Percentiles rank a stretch among this genome's conserved stretches.
Evolutionary conservation across 1,139 yeast genomes (phyloP).

Genomic region (Candida sanyaensis): DNA sequence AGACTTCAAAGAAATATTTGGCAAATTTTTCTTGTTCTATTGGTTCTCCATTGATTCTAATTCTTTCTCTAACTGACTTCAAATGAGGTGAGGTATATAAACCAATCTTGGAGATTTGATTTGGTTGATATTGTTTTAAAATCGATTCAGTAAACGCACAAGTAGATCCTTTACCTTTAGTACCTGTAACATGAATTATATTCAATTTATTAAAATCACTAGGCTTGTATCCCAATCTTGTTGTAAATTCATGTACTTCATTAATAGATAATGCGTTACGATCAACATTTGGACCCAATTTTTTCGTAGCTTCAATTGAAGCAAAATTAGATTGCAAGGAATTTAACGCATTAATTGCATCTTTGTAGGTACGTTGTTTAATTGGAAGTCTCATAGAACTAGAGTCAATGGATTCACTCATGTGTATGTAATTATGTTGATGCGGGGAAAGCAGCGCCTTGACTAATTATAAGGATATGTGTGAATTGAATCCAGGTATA

Average conservation of each 20-base stretch:
- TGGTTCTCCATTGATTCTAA: conserved; percentile 85
- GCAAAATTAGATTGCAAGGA: conserved; percentile 90
- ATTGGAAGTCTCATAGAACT: conserved; percentile 10
- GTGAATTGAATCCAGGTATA: not conserved
- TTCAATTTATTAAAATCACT: conserved; percentile 72
- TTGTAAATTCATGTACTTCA: conserved; percentile 90
- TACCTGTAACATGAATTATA: conserved; percentile 91
- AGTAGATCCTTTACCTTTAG: conserved; percentile 98
- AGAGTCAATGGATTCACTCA: conserved; percentile 7
- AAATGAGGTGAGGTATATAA: conserved; percentile 95
- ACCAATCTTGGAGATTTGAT: conserved; percentile 63
- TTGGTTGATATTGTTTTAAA: conserved; percentile 54
- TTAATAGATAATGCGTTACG: conserved; percentile 73
- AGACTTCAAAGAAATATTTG: conserved; percentile 88
- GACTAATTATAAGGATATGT: not conserved
- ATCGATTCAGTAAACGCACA: conserved; percentile 93
- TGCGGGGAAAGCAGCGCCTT: not conserved
- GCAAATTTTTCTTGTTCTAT: conserved; percentile 79
- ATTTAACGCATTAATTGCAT: conserved; percentile 84
- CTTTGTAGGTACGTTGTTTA: conserved; percentile 44
- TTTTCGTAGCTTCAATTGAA: conserved; percentile 77
- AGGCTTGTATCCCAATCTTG: conserved; percentile 80
- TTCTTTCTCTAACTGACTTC: conserved; percentile 89
- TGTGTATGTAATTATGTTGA: not conserved
- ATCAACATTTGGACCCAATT: conserved; percentile 61